Conservation (phyloP, 768 basidiomycete genomes). For the Coprinopsis cinerea region DNA sequence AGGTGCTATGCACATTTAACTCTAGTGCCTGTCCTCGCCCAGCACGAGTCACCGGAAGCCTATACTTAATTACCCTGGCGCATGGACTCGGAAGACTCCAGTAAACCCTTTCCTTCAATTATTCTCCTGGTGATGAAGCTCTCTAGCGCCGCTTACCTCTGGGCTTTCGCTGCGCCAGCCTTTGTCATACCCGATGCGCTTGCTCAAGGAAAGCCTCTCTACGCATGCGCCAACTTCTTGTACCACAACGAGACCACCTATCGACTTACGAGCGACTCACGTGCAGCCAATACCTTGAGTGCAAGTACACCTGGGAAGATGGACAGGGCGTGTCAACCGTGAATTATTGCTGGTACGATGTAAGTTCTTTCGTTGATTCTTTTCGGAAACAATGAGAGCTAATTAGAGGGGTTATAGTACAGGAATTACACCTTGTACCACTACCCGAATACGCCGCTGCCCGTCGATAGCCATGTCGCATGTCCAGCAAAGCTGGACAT, state of each 20-base stretch:
- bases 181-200: neutral
- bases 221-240: constrained; percentile 7
- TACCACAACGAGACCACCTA: constrained; percentile 2
- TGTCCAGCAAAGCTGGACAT: constrained; percentile 10
- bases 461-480: constrained; percentile 10
- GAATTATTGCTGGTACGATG: constrained; percentile 15
- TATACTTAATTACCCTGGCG: no score
- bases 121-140: no score
- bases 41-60: no score
- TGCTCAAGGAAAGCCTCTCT: neutral
- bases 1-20: no score
- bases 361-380: neutral
- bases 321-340: neutral
- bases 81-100: no score
- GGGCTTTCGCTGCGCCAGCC: neutral
- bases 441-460: constrained; percentile 14
- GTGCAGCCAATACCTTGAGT: constrained; percentile 13
- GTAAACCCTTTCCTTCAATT: no score
- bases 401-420: constrained; percentile 2
- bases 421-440: constrained; percentile 12
- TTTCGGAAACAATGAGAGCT: neutral
- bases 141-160: no score
- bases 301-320: constrained; percentile 8
- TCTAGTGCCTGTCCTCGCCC: no score
- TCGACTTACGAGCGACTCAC: constrained; percentile 2